phyloP scores from a whole-genome alignment of 2,329 filamentous ascomycete species.

The Daldinia sp. region DNA sequence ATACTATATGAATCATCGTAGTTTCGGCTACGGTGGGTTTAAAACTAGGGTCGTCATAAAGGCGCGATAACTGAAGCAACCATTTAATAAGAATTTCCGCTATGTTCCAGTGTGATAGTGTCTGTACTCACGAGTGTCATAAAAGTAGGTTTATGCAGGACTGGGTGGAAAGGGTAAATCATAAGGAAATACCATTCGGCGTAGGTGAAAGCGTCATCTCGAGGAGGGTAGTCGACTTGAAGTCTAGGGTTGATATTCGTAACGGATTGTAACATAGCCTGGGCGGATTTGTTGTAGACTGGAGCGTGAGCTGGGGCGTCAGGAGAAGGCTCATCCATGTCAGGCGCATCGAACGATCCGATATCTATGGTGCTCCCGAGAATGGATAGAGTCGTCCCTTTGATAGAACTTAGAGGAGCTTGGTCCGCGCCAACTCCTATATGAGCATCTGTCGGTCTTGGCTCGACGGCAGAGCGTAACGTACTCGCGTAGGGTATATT shows the following conservation, averaged over 20 bases:
- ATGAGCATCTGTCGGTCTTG: conserved; percentile 70
- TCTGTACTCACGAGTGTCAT: conserved; percentile 69
- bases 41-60: conserved; percentile 78
- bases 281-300: conserved; percentile 78
- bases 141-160: conserved; percentile 82
- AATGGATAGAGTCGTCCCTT: conserved; percentile 80
- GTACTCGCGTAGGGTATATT: conserved; percentile 46
- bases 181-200: conserved; percentile 81
- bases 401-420: conserved; percentile 77
- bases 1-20: conserved; percentile 81
- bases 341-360: conserved; percentile 75
- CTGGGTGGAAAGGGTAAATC: conserved; percentile 77
- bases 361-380: conserved; percentile 85
- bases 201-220: conserved; percentile 74
- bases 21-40: conserved; percentile 72
- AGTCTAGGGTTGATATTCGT: conserved; percentile 70
- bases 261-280: conserved; percentile 74
- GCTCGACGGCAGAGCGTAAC: conserved; percentile 51
- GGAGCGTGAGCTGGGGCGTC: conserved; percentile 57
- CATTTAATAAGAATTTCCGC: conserved; percentile 40
- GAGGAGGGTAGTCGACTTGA: conserved; percentile 71
- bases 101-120: not conserved
- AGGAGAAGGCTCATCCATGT: conserved; percentile 71
- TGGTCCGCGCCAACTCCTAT: conserved; percentile 74
- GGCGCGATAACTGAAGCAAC: conserved; percentile 64